Percentiles rank a stretch among this genome's conserved stretches.
phyloP scores from a whole-genome alignment of 176 grass and related monocot genomes.

The Oryza rufipogon region DNA sequence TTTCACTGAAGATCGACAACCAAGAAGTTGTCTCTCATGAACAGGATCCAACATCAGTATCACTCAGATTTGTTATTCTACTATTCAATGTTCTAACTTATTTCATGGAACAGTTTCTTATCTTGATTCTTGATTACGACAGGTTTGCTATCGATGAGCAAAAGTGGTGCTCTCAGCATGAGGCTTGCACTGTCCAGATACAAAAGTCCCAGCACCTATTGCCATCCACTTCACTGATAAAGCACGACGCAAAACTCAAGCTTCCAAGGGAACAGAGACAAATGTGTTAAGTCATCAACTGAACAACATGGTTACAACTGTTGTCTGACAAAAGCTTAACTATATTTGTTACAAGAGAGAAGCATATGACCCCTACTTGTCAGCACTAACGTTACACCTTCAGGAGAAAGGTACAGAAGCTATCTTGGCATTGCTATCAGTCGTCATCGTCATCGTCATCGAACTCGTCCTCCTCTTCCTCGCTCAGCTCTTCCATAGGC shows the following conservation, averaged over 20 bases:
- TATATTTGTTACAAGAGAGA: slow-evolving; percentile 1
- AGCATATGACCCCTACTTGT: not conserved
- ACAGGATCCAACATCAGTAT: not conserved
- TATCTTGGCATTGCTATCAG: slow-evolving; percentile 3
- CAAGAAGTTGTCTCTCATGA: not conserved
- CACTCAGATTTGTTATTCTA: not conserved
- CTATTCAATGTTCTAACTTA: not conserved
- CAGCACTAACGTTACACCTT: slow-evolving; percentile 19
- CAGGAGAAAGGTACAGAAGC: not conserved
- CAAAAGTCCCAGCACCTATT: too few species aligned
- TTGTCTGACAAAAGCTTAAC: not conserved
- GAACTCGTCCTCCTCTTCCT: slow-evolving; percentile 65
- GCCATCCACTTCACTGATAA: not conserved
- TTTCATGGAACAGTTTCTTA: not conserved
- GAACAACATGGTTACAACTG: not conserved
- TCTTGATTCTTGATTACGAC: not conserved
- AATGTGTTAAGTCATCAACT: not conserved
- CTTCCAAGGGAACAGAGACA: not conserved
- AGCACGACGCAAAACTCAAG: not conserved
- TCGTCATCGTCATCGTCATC: slow-evolving; percentile 58
- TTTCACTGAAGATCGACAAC: not conserved
- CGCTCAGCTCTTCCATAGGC: slow-evolving; percentile 46
- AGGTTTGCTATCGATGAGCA: not conserved
- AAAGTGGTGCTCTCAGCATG: not conserved
- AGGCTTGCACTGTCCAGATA: not conserved